A percentile compares a stretch with the other conserved stretches of the same genome.
These are phyloP conservation scores for Cytospora mali DNA, from an alignment of 2,329 filamentous ascomycete genomes.

Conservation along the genomic window DNA sequence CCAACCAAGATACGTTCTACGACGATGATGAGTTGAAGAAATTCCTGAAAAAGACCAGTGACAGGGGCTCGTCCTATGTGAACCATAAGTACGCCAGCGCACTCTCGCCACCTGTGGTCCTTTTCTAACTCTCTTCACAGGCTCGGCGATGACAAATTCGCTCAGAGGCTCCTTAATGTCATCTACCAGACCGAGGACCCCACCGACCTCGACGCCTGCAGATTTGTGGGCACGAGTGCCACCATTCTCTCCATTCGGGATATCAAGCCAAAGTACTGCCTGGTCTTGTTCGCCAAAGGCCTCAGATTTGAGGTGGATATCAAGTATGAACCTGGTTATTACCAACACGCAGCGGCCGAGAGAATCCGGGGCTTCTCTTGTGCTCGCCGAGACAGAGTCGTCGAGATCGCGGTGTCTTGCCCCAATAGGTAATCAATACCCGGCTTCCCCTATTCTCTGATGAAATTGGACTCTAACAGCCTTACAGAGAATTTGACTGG, in stretches of 20 bases:
- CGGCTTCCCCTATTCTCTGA: too few species aligned
- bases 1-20: slow-evolving; percentile 5
- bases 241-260: slow-evolving; percentile 17
- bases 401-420: slow-evolving; percentile 37
- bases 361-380: slow-evolving; percentile 21
- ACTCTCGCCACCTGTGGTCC: neutral
- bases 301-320: slow-evolving; percentile 32
- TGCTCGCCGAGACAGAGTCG: slow-evolving; percentile 21
- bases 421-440: slow-evolving; percentile 37
- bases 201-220: neutral
- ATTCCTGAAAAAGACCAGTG: slow-evolving; percentile 12
- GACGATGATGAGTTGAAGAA: slow-evolving; percentile 2
- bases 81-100: slow-evolving; percentile 2
- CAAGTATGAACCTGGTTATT: neutral
- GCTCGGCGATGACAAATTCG: slow-evolving; percentile 13
- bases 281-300: slow-evolving; percentile 30
- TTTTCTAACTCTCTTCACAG: neutral
- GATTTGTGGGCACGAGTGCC: slow-evolving; percentile 7
- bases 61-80: slow-evolving; percentile 14
- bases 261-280: slow-evolving; percentile 19
- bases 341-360: neutral
- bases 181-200: slow-evolving; percentile 20
- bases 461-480: slow-evolving; percentile 25
- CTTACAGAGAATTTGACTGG: slow-evolving; percentile 42
- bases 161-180: slow-evolving; percentile 15